Evolutionary conservation across 805 yeast species (phyloP).

Genomic region (Naumovozyma castellii): DNA sequence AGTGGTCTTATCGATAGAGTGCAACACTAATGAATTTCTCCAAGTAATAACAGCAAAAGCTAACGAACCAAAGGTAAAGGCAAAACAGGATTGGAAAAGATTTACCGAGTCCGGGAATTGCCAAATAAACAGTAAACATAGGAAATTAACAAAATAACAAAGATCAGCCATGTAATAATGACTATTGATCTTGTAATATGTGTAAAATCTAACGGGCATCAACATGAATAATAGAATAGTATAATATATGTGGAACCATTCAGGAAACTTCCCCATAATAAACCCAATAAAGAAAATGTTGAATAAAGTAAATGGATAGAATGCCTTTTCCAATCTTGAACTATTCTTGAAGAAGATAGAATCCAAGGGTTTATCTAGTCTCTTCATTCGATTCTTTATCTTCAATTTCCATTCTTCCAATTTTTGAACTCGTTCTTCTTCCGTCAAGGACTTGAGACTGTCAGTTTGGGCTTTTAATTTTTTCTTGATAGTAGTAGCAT

Average conservation of each 20-base stretch:
- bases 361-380: constrained; percentile 21
- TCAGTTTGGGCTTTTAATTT: neutral
- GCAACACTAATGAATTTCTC: constrained; percentile 89
- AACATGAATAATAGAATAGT: constrained; percentile 49
- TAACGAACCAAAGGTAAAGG: constrained; percentile 80
- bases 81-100: constrained; percentile 73
- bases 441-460: constrained; percentile 2
- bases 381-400: constrained; percentile 15
- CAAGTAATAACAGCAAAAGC: constrained; percentile 92
- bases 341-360: constrained; percentile 30
- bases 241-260: constrained; percentile 67
- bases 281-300: constrained; percentile 64
- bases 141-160: constrained; percentile 79
- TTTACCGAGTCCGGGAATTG: constrained; percentile 62
- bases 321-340: constrained; percentile 61
- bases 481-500: neutral
- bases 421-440: constrained; percentile 12
- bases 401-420: constrained; percentile 18
- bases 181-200: constrained; percentile 68
- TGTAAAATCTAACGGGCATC: constrained; percentile 77
- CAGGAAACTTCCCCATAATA: constrained; percentile 69
- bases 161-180: constrained; percentile 88
- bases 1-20: constrained; percentile 86
- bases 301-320: constrained; percentile 66
- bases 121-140: constrained; percentile 72